Percentiles rank a stretch among this genome's conserved stretches.
Evolutionary conservation across 352 stramenopile genomes (phyloP).

Genomic region (Globisporangium apiculatum): DNA sequence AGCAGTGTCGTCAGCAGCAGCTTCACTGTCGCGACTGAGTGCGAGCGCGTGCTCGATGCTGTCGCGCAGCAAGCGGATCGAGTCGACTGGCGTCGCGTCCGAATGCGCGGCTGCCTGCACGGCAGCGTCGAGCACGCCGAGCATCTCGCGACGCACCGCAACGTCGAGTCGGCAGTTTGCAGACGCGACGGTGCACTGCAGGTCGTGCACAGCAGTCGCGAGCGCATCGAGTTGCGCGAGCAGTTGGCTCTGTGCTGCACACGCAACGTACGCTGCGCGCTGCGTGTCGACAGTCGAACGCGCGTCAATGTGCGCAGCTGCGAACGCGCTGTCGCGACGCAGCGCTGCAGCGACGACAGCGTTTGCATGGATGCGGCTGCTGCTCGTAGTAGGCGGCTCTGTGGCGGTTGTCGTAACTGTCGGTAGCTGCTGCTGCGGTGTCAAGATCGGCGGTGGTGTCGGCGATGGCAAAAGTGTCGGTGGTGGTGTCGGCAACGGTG

Average conservation of each 20-base stretch:
- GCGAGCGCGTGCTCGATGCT: slow-evolving; percentile 8
- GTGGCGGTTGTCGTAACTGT: not conserved
- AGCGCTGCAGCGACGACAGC: slow-evolving; percentile 27
- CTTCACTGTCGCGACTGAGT: not conserved
- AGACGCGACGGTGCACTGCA: slow-evolving; percentile 31
- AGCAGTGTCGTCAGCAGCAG: not conserved
- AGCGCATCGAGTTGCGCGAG: slow-evolving; percentile 18
- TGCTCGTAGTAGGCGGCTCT: not conserved
- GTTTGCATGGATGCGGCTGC: slow-evolving; percentile 22
- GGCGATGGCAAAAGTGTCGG: too few species aligned
- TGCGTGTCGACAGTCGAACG: slow-evolving; percentile 8
- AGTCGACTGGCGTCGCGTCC: slow-evolving; percentile 3
- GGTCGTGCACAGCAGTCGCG: slow-evolving; percentile 20
- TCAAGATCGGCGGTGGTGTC: too few species aligned
- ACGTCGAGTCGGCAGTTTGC: slow-evolving; percentile 13
- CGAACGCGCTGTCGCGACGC: slow-evolving; percentile 15
- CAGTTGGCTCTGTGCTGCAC: slow-evolving; percentile 5
- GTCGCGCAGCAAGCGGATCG: not conserved
- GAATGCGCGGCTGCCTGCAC: slow-evolving; percentile 4
- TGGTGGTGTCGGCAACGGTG: too few species aligned
- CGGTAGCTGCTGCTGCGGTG: not conserved
- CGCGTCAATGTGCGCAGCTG: slow-evolving; percentile 11
- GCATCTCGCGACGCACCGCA: slow-evolving; percentile 17
- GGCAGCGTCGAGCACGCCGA: slow-evolving; percentile 20
- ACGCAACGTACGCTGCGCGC: slow-evolving; percentile 16